Evolutionary conservation across 192 early-diverging fungal genomes (phyloP), one percentile per base, ranked within the genome.

Genomic region (Rhizophagus prolifer): DNA sequence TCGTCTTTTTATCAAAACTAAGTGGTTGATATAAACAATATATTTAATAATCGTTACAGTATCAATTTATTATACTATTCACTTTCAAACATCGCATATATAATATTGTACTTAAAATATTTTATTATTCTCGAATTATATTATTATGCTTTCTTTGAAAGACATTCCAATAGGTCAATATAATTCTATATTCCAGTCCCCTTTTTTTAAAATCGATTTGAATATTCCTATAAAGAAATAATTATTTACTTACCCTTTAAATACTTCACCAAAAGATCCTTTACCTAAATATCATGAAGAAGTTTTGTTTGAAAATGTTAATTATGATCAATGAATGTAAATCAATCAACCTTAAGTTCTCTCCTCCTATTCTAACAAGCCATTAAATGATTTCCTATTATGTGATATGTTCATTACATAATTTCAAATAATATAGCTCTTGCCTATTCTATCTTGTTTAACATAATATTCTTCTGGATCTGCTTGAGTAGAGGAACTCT

Each of bases 191-290:
- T n/a, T n/a, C n/a, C n/a, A n/a, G n/a, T n/a, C n/a, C n/a, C n/a
- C n/a, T n/a, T n/a, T 8, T 38, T 8, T 38, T 38, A 38, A 2
- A 38, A 38, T 38, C 3, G 38, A 38, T 38, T 38, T 44, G 41
- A 44, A 44, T 9, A 44, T 12, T 1, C 41, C 2, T 44, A 44
- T 44, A 44, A 44, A 44, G 0, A 9, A 41, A 9, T 9, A 9
- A 31, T 26, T 26, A n/a, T 71, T n/a, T 38, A 31, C 78, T 85
- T 88, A 94, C 92, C 92, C 93, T 89, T 91, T 93, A 72, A 83
- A 94, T 4, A 94, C 93, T 79, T 93, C 93, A 71, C 93, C 93
- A 85, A 94, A 94, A 26, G 93, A 94, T 64, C 93, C 93, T 75
- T 88, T 89, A 78, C 87, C 88, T 88, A 75, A 72, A 19, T 6